Conservation (phyloP, 2,329 filamentous ascomycete species). For the Cyclaneusma minus region DNA sequence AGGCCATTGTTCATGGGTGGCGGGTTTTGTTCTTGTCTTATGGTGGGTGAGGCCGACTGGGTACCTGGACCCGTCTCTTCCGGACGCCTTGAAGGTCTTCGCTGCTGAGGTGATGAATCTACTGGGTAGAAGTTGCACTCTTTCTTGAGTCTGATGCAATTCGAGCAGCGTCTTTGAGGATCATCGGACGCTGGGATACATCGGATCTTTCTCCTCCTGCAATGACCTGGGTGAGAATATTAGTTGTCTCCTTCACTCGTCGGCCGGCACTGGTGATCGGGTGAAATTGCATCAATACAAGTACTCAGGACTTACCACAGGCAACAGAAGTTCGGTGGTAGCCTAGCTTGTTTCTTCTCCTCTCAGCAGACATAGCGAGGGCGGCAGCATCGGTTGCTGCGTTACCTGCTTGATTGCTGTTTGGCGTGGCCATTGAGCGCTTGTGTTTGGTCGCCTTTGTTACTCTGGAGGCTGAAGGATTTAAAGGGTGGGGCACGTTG, state of each 20-base stretch:
- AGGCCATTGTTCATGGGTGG: slow-evolving; percentile 25
- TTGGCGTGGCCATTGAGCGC: slow-evolving; percentile 34
- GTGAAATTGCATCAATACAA: slow-evolving; percentile 1
- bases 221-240: slow-evolving; percentile 49
- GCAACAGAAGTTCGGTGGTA: slow-evolving; percentile 93
- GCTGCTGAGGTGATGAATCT: slow-evolving; percentile 49
- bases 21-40: slow-evolving; percentile 25
- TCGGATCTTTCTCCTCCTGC: slow-evolving; percentile 82
- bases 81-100: slow-evolving; percentile 22
- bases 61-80: slow-evolving; percentile 20
- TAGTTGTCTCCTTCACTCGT: slow-evolving; percentile 7
- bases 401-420: slow-evolving; percentile 27
- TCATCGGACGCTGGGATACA: slow-evolving; percentile 68
- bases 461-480: too few relatives aligned
- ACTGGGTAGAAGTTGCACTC: slow-evolving; percentile 89
- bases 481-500: too few relatives aligned
- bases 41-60: slow-evolving; percentile 32
- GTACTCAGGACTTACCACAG: slow-evolving; percentile 56
- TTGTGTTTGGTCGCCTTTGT: slow-evolving; percentile 30
- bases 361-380: slow-evolving; percentile 32
- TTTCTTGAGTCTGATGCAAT: slow-evolving; percentile 88
- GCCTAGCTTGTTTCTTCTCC: slow-evolving; percentile 78
- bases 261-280: too few relatives aligned
- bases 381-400: slow-evolving; percentile 18
- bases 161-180: slow-evolving; percentile 62